Conservation (phyloP, 2,329 filamentous ascomycete species). For the Colletotrichum sp. region DNA sequence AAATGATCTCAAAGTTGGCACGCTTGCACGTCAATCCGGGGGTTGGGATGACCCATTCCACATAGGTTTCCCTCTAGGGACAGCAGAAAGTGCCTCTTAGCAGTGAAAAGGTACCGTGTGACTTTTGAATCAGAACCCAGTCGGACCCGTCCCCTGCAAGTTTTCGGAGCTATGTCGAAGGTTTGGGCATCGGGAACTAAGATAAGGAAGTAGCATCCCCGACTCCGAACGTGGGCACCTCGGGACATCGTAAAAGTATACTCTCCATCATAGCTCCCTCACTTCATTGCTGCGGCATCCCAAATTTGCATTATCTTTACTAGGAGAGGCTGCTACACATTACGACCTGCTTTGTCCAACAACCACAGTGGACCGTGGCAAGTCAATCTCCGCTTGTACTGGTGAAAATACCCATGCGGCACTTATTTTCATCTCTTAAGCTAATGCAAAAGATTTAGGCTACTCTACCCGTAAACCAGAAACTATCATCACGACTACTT, state of each 20-base stretch:
- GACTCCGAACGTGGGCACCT: background rate
- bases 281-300: no score
- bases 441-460: background rate
- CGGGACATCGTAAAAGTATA: background rate
- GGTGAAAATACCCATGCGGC: no score
- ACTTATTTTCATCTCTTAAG: background rate
- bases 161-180: background rate
- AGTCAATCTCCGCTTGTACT: no score
- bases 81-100: background rate
- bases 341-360: background rate
- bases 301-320: background rate
- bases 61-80: rapidly evolving
- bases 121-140: background rate
- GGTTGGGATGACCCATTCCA: background rate
- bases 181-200: background rate
- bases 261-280: background rate
- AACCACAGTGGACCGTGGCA: no score
- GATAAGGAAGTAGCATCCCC: background rate
- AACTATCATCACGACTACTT: no score
- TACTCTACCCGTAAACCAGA: background rate
- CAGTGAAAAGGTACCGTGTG: background rate
- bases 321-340: rapidly evolving
- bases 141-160: background rate
- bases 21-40: background rate
- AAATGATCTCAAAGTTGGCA: background rate